A percentile compares a stretch with the other conserved stretches of the same genome.
These are phyloP conservation scores for Salix udensis DNA, from an alignment of 345 rosid species.

Conservation along the genomic window DNA sequence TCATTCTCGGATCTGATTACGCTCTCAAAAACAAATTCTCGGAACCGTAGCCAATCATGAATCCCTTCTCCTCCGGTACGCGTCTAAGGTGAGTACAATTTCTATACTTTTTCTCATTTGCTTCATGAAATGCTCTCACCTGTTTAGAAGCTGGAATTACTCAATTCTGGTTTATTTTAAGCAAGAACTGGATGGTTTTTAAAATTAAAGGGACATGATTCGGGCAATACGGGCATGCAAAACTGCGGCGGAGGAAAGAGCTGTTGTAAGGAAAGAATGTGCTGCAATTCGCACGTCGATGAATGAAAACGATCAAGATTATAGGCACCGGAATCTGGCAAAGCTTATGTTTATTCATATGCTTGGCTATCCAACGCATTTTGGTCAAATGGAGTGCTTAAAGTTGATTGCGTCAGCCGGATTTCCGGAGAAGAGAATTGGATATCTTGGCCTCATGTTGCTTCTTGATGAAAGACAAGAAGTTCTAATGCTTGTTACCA, in stretches of 20 bases:
- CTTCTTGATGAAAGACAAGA: constrained; percentile 99
- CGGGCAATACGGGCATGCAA: constrained; percentile 94
- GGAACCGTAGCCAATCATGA: constrained; percentile 69
- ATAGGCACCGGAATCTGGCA: constrained; percentile 92
- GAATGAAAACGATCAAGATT: constrained; percentile 85
- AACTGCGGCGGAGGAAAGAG: constrained; percentile 99
- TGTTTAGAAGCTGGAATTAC: not conserved
- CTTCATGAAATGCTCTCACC: not conserved
- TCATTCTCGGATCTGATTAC: constrained; percentile 36
- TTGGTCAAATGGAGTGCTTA: constrained; percentile 99
- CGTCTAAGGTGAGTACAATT: constrained; percentile 70
- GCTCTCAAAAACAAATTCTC: constrained; percentile 8
- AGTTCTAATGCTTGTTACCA: constrained; percentile 97
- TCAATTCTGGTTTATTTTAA: constrained; percentile 3
- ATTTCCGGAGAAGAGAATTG: constrained; percentile 98
- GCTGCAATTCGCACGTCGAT: constrained; percentile 87
- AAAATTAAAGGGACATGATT: constrained; percentile 78
- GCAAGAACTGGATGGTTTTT: not conserved
- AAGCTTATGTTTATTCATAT: constrained; percentile 99
- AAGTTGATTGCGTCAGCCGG: constrained; percentile 93
- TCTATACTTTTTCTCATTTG: constrained; percentile 1
- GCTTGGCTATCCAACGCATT: constrained; percentile 99
- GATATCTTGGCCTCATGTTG: constrained; percentile 96
- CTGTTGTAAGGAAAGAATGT: constrained; percentile 96
- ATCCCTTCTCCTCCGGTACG: constrained; percentile 94